Conservation (phyloP, 495 filamentous ascomycete genomes). For the Hyphodiscus hymeniophilus region DNA sequence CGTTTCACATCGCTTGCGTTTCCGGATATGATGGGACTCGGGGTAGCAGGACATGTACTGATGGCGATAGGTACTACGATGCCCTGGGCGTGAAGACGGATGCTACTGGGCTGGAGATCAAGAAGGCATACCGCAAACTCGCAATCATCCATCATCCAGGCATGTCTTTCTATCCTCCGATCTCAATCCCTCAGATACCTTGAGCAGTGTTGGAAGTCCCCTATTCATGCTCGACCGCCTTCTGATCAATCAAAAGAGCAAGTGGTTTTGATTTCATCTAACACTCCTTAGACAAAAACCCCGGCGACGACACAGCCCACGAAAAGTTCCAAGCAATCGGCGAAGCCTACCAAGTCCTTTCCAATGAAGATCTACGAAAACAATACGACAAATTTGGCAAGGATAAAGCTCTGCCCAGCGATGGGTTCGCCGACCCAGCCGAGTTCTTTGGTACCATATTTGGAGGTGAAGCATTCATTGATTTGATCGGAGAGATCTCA, state of each 20-base stretch:
- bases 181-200: too few species aligned
- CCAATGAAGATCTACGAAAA: constrained; percentile 72
- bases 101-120: constrained; percentile 93
- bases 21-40: too few species aligned
- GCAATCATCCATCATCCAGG: constrained; percentile 68
- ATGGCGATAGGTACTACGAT: constrained; percentile 56
- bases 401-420: constrained; percentile 75
- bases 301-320: constrained; percentile 90
- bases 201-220: too few species aligned
- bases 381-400: constrained; percentile 97
- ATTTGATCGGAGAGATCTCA: constrained; percentile 85
- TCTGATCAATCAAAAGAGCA: too few species aligned
- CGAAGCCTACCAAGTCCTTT: constrained; percentile 96
- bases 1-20: too few species aligned
- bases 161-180: too few species aligned
- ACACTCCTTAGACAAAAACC: constrained; percentile 76
- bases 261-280: too few species aligned
- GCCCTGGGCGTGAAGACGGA: constrained; percentile 78
- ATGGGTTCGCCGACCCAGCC: constrained; percentile 90
- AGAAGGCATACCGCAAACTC: constrained; percentile 97
- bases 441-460: constrained; percentile 99
- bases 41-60: too few species aligned
- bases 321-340: constrained; percentile 90
- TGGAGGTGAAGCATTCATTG: constrained; percentile 89
- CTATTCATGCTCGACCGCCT: too few species aligned